These are phyloP conservation scores for Ramaria rubella DNA, from an alignment of 768 basidiomycete species.

Conservation along the genomic window DNA sequence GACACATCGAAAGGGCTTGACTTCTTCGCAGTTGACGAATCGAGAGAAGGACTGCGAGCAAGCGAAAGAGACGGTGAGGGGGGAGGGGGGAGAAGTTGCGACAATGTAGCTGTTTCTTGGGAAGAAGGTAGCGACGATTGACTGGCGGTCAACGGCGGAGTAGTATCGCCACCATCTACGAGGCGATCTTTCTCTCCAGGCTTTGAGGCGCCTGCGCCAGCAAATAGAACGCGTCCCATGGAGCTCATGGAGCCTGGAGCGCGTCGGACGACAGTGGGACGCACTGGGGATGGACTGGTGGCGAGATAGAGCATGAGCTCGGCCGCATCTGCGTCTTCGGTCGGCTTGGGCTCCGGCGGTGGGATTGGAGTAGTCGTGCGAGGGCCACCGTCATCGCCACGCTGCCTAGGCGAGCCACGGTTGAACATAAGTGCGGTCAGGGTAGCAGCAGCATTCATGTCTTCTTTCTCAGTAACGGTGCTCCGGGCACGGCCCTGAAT, in stretches of 20 bases:
- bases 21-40: not conserved
- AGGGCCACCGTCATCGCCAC: slow-evolving; percentile 18
- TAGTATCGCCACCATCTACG: not conserved
- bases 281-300: slow-evolving; percentile 76
- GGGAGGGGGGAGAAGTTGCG: slow-evolving; percentile 1
- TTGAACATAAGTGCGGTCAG: slow-evolving; percentile 62
- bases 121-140: slow-evolving; percentile 6
- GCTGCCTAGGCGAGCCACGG: slow-evolving; percentile 33
- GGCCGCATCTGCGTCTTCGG: slow-evolving; percentile 72
- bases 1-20: not conserved
- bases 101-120: not conserved
- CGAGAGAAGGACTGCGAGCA: not conserved
- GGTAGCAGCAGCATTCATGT: slow-evolving; percentile 80
- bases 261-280: slow-evolving; percentile 42
- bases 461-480: slow-evolving; percentile 34
- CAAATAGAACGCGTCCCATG: slow-evolving; percentile 9
- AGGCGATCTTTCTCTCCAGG: not conserved
- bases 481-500: slow-evolving; percentile 5
- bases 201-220: not conserved
- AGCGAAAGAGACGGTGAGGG: not conserved
- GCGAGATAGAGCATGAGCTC: slow-evolving; percentile 80
- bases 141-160: not conserved
- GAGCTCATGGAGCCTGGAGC: not conserved
- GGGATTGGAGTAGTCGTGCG: slow-evolving; percentile 33
- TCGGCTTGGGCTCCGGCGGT: slow-evolving; percentile 45